Base-by-base conservation (phyloP, 1,284 basidiomycete genomes). In the Trichosporon ovoides region DNA sequence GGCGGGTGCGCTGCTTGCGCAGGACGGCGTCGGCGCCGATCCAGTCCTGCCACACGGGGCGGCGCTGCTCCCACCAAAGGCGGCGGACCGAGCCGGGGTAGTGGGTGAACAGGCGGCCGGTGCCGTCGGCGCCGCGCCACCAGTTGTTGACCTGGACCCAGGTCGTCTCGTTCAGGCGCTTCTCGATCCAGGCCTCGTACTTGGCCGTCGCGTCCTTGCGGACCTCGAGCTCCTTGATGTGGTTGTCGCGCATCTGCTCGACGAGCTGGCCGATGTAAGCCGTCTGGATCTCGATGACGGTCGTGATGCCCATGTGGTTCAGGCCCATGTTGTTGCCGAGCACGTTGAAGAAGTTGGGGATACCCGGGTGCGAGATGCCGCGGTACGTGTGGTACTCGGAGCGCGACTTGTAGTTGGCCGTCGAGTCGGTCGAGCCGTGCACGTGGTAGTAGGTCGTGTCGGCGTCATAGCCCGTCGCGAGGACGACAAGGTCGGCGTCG, bases 311-410 rank as follows among this genome's bases (percentile, higher is more conserved):
- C 33, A 48, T 52, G 61, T 63, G 61, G 56, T 63, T 63, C 52
- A 63, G 59, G 20, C 67, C 61, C 18, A 60, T 62, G 60, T 73
- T 73, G 60, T 66, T 62, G 50, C 69, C 70, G 19, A 66, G 61
- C 52, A 70, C 53, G 13, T 60, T 54, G 62, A 63, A 71, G 51
- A 61, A 58, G 62, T 73, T 73, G 24, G 69, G 71, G 43, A 63
- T 58, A 35, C 58, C 61, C 6, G 61, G 56, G 34, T 60, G 56
- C 5, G 61, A 43, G 33, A 60, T 57, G 53, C 57, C 24, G 31
- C 31, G 55, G 50, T 38, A 56, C 28, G 49, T 50, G 14, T 33
- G 40, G 38, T 46, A 22, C 52, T 59, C 55, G 22, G 54, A 40
- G 35, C 48, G 40, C 36, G 52, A 35, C 36, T 34, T 20, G 51